Evolutionary conservation across 2,329 filamentous ascomycete genomes (phyloP).

Genomic region (Epichloe coenophiala): DNA sequence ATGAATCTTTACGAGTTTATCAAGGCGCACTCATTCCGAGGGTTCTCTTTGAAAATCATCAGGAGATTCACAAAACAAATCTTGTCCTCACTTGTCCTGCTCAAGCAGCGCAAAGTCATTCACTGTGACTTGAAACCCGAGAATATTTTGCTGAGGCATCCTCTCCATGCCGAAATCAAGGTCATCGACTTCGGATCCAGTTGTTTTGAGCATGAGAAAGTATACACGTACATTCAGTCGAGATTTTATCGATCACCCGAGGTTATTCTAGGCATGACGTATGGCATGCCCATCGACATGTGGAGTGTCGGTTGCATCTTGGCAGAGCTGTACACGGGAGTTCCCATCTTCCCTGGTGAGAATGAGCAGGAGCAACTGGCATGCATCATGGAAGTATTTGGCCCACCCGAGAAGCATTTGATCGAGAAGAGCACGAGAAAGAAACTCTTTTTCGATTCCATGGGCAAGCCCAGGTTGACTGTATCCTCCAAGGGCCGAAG

Average conservation of each 20-base stretch:
- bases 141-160: constrained; percentile 92
- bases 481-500: constrained; percentile 90
- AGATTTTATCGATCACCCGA: constrained; percentile 97
- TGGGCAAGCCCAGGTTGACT: constrained; percentile 88
- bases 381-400: constrained; percentile 99
- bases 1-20: constrained; percentile 99
- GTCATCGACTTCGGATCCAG: constrained; percentile 98
- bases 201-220: constrained; percentile 96
- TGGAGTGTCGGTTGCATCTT: constrained; percentile 98
- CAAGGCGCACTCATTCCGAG: constrained; percentile 89
- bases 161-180: constrained; percentile 88
- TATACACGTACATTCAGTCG: constrained; percentile 98
- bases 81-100: constrained; percentile 67
- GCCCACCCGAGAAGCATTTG: constrained; percentile 90
- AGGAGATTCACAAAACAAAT: constrained; percentile 94
- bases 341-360: constrained; percentile 95
- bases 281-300: constrained; percentile 97
- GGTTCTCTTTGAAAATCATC: constrained; percentile 85
- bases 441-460: constrained; percentile 97
- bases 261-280: constrained; percentile 95
- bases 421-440: constrained; percentile 96
- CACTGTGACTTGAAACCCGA: constrained; percentile 97
- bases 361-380: constrained; percentile 97
- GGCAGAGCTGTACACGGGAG: constrained; percentile 86
- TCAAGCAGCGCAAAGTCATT: constrained; percentile 89